Evolutionary conservation across 805 yeast genomes (phyloP).

Genomic region (Debaryomyces hansenii): DNA sequence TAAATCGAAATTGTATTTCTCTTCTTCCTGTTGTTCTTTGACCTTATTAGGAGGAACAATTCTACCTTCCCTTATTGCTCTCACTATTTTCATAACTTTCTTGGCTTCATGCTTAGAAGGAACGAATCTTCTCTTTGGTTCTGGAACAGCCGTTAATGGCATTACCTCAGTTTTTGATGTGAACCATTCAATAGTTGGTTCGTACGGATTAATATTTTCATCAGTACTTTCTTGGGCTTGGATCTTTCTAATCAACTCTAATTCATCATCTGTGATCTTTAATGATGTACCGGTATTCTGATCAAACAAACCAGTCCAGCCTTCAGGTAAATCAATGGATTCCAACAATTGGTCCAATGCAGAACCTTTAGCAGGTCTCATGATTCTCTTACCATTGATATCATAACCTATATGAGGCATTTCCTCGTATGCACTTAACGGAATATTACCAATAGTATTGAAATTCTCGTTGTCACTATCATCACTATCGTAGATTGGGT

Average conservation of each 20-base stretch:
- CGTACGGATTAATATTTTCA: constrained; percentile 81
- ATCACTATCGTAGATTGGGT: constrained; percentile 93
- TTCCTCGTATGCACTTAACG: constrained; percentile 91
- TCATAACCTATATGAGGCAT: constrained; percentile 97
- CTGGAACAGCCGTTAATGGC: constrained; percentile 94
- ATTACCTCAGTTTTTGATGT: constrained; percentile 78
- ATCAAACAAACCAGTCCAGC: constrained; percentile 97
- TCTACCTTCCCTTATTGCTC: constrained; percentile 95
- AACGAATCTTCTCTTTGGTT: constrained; percentile 94
- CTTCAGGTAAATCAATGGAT: constrained; percentile 91
- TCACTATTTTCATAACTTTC: constrained; percentile 92
- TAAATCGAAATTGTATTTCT: constrained; percentile 62
- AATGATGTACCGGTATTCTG: constrained; percentile 82
- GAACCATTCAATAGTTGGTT: constrained; percentile 95
- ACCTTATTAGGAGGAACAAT: constrained; percentile 72
- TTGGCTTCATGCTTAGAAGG: constrained; percentile 98
- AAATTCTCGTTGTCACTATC: constrained; percentile 79
- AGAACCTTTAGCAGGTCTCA: constrained; percentile 97
- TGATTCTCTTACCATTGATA: constrained; percentile 94
- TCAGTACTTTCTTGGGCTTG: constrained; percentile 84
- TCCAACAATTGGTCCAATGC: constrained; percentile 91
- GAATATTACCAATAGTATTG: constrained; percentile 93
- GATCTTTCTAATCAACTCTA: constrained; percentile 82
- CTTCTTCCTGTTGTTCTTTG: constrained; percentile 52
- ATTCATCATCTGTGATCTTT: constrained; percentile 82